Conservation (phyloP, 805 yeast genomes). For the Cyberlindnera subsufficiens region DNA sequence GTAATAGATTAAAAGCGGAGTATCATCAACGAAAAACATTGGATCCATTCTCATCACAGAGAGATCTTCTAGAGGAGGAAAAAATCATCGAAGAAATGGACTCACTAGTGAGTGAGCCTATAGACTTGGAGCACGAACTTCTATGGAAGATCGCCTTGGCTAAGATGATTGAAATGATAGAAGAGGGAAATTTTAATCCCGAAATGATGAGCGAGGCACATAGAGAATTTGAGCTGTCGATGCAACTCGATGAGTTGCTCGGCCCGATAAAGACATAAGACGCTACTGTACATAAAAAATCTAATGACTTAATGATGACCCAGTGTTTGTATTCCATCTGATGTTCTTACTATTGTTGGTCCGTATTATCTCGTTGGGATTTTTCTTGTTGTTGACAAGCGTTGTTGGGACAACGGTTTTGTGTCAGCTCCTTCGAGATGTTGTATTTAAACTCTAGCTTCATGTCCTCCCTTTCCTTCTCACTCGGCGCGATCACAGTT, state of each 20-base stretch:
- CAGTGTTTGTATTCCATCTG: too few relatives aligned
- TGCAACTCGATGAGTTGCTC: background rate
- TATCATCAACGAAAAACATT: conserved; percentile 1
- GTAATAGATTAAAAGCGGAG: background rate
- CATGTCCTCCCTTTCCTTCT: too few relatives aligned
- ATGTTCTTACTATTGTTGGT: too few relatives aligned
- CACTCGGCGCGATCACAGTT: too few relatives aligned
- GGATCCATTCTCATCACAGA: conserved; percentile 11
- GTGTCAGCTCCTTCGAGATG: too few relatives aligned
- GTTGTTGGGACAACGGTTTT: too few relatives aligned
- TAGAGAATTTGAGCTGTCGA: background rate
- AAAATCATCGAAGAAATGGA: background rate
- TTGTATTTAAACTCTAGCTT: too few relatives aligned
- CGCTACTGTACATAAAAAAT: background rate
- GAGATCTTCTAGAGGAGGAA: background rate
- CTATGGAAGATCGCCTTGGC: conserved; percentile 11
- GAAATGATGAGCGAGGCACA: background rate
- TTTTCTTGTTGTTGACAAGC: too few relatives aligned
- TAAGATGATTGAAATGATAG: conserved; percentile 4
- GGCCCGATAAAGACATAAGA: background rate
- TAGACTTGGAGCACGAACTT: conserved; percentile 1
- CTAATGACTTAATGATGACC: background rate
- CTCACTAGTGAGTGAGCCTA: background rate
- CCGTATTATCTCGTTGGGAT: too few relatives aligned
- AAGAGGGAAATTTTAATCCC: too few relatives aligned